phyloP scores from a whole-genome alignment of 805 yeast species.

The Priceomyces carsonii region DNA sequence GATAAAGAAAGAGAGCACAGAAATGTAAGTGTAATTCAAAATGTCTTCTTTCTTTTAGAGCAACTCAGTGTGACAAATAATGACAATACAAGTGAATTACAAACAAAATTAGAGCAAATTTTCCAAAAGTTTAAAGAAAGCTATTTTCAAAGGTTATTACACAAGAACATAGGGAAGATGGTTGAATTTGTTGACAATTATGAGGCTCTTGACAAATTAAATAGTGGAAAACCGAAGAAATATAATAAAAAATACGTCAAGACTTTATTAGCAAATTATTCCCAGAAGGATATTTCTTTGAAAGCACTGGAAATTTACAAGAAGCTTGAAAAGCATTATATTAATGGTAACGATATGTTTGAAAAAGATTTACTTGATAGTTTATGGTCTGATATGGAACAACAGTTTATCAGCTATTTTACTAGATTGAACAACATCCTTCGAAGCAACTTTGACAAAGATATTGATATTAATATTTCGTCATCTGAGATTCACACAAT shows the following conservation, averaged over 20 bases:
- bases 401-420: constrained; percentile 57
- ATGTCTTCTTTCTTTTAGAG: constrained; percentile 35
- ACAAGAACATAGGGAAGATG: constrained; percentile 64
- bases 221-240: constrained; percentile 61
- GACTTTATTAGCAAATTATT: constrained; percentile 56
- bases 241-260: constrained; percentile 61
- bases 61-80: constrained; percentile 28
- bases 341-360: constrained; percentile 37
- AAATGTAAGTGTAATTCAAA: constrained; percentile 42
- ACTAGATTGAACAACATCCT: constrained; percentile 55
- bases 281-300: constrained; percentile 55
- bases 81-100: constrained; percentile 23
- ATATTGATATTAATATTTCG: constrained; percentile 50
- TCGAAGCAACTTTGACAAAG: constrained; percentile 52
- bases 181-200: constrained; percentile 65
- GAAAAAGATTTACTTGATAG: constrained; percentile 58
- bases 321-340: constrained; percentile 58
- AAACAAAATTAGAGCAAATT: constrained; percentile 21
- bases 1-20: constrained; percentile 43
- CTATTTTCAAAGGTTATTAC: constrained; percentile 34
- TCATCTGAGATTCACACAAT: constrained; percentile 59
- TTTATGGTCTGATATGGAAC: constrained; percentile 72
- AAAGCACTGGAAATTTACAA: constrained; percentile 56
- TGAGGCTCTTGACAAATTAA: constrained; percentile 49
- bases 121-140: constrained; percentile 28